These are phyloP conservation scores for Ogataea populi-albae DNA, from an alignment of 805 yeast species.

Conservation along the genomic window DNA sequence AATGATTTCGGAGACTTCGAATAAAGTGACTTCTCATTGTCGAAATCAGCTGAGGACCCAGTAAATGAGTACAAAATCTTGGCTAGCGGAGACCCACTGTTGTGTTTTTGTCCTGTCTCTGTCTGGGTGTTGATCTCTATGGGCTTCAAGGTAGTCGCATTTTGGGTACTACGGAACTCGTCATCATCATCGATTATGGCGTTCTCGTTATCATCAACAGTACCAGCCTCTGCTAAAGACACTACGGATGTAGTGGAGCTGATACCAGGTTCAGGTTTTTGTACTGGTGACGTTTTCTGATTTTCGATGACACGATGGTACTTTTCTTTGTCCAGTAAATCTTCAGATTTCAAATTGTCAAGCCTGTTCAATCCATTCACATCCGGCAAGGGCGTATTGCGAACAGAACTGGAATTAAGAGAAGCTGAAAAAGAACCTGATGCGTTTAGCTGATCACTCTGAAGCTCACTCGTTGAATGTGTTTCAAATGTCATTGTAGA, in stretches of 20 bases:
- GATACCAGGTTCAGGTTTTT: too few species aligned
- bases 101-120: conserved; percentile 1
- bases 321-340: conserved; percentile 1
- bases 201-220: conserved; percentile 19
- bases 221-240: too few species aligned
- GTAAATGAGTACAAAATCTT: conserved; percentile 30
- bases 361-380: neutral
- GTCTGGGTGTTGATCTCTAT: conserved; percentile 18
- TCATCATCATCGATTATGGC: conserved; percentile 27
- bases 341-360: conserved; percentile 1
- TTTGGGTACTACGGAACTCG: conserved; percentile 6
- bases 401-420: conserved; percentile 13
- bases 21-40: conserved; percentile 31
- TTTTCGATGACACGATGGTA: too few species aligned
- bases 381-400: too few species aligned
- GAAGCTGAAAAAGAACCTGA: conserved; percentile 23
- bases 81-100: conserved; percentile 13
- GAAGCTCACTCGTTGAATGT: conserved; percentile 20
- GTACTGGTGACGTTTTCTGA: too few species aligned
- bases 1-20: conserved; percentile 21
- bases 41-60: conserved; percentile 34
- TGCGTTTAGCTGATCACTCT: conserved; percentile 23
- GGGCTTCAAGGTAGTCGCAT: conserved; percentile 10
- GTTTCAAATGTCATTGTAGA: conserved; percentile 20
- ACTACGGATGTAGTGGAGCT: too few species aligned